Evolutionary conservation across 163 green algal genomes (phyloP), one percentile per base, ranked within the genome.

Genomic region (Prototheca cutis): DNA sequence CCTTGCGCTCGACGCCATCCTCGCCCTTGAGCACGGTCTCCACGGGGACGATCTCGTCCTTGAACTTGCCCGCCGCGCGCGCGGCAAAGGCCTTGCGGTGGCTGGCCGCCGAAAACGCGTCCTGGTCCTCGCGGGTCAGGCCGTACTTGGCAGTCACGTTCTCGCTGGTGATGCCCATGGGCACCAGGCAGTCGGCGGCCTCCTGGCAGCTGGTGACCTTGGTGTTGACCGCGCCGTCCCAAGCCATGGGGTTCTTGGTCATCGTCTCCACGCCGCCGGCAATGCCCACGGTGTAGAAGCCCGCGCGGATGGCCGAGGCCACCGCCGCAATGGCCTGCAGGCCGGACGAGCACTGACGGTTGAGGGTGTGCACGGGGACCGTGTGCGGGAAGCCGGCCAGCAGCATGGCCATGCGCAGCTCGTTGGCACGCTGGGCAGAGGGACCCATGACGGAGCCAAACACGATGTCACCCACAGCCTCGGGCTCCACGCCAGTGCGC

Each of bases 321-420:
- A 98, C 91, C 59, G 88, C 73, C 4, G 93, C 93, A 21, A 98
- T 85, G n/a, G 93, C 93, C 70, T 99, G 91, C 61, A 98, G 81
- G 6, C 91, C 91, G 24, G 48, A 62, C 27, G 56, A 65, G 56
- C 63, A 65, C 49, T 70, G 63, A 24, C 63, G 78, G 79, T 70
- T 70, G 48, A 70, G 55, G 18, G 91, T 98, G 61, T 87, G 83
- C 17, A 96, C 81, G 7, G 93, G 90, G 45, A 99, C 93, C 28
- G 70, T 80, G 51, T 94, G 78, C 21, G 93, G 93, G 65, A 98
- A 93, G 59, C 92, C 92, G 6, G 91, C 87, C 28, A 95, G 81
- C 63, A 99, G 89, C 48, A 82, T 85, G 19, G 84, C 93, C 32
- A 98, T 98, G 58, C 93, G 83, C 45, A 71, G 84, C 80, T 72